phyloP scores from a whole-genome alignment of 345 rosid species.

The Toxicodendron radicans region DNA sequence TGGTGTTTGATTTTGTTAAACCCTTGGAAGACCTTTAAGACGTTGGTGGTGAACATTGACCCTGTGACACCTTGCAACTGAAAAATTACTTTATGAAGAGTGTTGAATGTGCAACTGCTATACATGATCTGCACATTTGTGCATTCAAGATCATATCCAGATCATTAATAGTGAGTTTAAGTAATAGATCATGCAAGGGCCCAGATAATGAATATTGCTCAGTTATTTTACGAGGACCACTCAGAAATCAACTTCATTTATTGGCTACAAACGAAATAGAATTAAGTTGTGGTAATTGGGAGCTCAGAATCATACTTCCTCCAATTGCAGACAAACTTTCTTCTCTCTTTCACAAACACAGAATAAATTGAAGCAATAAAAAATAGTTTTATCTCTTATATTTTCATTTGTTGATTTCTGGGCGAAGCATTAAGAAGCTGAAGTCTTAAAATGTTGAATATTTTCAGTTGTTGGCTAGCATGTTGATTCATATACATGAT shows the following conservation, averaged over 20 bases:
- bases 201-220: background rate
- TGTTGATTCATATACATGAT: slow-evolving; percentile 19
- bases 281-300: background rate
- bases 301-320: background rate
- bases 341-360: background rate
- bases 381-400: background rate
- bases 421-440: background rate
- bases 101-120: background rate
- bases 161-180: background rate
- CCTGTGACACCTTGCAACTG: background rate
- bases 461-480: background rate
- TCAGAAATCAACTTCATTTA: background rate
- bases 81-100: background rate
- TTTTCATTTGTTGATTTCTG: background rate
- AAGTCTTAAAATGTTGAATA: background rate
- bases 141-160: background rate
- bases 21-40: background rate
- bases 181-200: background rate
- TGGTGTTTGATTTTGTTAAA: background rate
- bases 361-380: background rate
- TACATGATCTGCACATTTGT: background rate
- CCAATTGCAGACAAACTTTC: background rate
- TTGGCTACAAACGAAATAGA: background rate
- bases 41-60: background rate
- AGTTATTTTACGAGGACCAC: background rate